phyloP scores from a whole-genome alignment of 2,329 filamentous ascomycete genomes.

The Fusarium hostae region DNA sequence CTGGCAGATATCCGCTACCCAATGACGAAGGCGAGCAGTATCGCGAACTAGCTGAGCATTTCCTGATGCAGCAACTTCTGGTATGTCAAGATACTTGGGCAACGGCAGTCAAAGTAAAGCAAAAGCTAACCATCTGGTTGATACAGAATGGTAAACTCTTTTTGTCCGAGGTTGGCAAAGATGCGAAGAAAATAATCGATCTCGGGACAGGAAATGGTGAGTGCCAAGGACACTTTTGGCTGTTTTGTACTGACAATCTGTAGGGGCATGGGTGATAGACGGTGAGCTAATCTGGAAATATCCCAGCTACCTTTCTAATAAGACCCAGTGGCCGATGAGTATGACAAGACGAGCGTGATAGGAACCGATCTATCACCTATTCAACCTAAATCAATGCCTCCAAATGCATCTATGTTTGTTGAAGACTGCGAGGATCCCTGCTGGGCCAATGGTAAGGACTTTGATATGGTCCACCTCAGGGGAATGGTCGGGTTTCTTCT shows the following conservation, averaged over 20 bases:
- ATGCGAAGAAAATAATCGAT: constrained; percentile 58
- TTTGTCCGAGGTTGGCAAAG: constrained; percentile 52
- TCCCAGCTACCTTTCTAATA: constrained; percentile 8
- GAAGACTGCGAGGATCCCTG: constrained; percentile 69
- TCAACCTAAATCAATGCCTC: constrained; percentile 62
- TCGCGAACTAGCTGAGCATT: constrained; percentile 59
- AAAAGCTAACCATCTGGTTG: neutral
- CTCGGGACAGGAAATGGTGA: constrained; percentile 62
- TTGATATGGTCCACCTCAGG: constrained; percentile 66
- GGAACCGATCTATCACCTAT: constrained; percentile 59
- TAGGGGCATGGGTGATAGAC: constrained; percentile 65
- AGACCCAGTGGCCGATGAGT: constrained; percentile 53
- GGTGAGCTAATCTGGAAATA: constrained; percentile 42
- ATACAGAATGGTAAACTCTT: constrained; percentile 53
- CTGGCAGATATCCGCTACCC: constrained; percentile 58
- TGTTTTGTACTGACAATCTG: constrained; percentile 8
- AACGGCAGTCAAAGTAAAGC: neutral
- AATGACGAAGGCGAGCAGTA: constrained; percentile 60
- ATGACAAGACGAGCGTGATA: constrained; percentile 53
- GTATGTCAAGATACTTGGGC: constrained; percentile 37
- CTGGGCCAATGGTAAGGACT: constrained; percentile 64
- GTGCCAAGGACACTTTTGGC: neutral
- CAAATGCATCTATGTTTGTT: constrained; percentile 70
- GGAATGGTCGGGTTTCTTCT: constrained; percentile 62
- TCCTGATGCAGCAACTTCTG: constrained; percentile 57